phyloP scores from a whole-genome alignment of 495 filamentous ascomycete species.

The Penicillium pulvis region DNA sequence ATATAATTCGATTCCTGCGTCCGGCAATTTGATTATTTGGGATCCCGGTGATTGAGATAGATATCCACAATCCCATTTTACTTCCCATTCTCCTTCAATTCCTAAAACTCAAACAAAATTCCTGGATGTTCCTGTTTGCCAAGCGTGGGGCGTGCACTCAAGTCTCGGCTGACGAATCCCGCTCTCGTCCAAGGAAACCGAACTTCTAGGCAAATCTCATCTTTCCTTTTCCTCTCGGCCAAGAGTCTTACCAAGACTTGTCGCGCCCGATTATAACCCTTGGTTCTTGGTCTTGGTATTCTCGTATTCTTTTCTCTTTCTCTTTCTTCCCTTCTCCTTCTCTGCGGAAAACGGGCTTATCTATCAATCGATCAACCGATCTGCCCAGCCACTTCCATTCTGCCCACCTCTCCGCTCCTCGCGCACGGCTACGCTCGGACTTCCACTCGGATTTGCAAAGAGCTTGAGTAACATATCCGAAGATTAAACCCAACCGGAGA shows the following conservation, averaged over 20 bases:
- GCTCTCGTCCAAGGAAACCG: conserved; percentile 20
- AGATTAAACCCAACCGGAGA: conserved; percentile 1
- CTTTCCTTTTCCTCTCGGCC: conserved; percentile 13
- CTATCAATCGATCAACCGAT: neutral
- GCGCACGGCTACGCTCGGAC: conserved; percentile 10
- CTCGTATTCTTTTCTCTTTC: conserved; percentile 4
- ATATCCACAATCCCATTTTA: neutral
- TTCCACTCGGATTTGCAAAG: neutral
- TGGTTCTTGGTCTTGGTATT: neutral
- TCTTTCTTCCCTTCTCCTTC: neutral
- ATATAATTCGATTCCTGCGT: neutral
- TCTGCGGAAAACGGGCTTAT: neutral
- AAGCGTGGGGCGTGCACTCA: conserved; percentile 22
- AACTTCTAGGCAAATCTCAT: conserved; percentile 27
- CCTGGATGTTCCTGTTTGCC: conserved; percentile 1
- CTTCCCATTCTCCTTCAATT: neutral
- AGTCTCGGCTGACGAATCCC: conserved; percentile 37
- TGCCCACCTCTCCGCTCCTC: conserved; percentile 4
- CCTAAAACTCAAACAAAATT: neutral
- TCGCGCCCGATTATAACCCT: neutral
- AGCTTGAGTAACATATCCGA: neutral
- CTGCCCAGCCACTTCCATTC: neutral
- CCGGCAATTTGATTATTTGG: neutral
- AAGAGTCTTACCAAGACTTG: conserved; percentile 6
- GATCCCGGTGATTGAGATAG: neutral